Evolutionary conservation across 2,329 filamentous ascomycete species (phyloP), one percentile per base, ranked within the genome.

Genomic region (Orbilia ellipsospora): DNA sequence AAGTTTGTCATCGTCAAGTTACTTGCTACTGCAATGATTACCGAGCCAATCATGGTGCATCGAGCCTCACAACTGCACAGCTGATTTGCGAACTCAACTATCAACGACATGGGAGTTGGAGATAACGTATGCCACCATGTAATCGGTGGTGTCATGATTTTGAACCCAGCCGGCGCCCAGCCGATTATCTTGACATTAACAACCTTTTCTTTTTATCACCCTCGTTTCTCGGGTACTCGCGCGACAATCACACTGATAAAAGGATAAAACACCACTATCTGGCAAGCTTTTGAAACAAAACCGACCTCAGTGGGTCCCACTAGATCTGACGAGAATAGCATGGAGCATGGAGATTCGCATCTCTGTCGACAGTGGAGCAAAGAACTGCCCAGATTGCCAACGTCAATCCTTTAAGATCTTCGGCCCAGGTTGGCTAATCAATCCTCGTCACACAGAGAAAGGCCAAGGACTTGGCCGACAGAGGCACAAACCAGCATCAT

Each of bases 1-100:
- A 52, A 36, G 20, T 13, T 31, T 28, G 23, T 44, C 18, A 36
- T 7, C 31, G 16, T 23, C 48, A 16, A 69, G 20, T 51, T 63
- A 64, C 60, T 36, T 7, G 31, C 31, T 36, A 6, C 31, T 36
- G 31, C 31, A 65, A 69, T 28, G 48, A 56, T 75, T 75, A 75
- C 72, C 72, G 72, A 75, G 48, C 72, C 72, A 75, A 75, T 75
- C 72, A 59, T 42, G 20, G 44, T 16, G 40, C 13, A 13, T 18
- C 54, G 6, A 56, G 13, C 40, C 23, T 36, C 40, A 31, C 31
- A 36, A 6, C 28, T 62, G 59, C 16, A 62, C 13, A 36, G 23
- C 23, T 16, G 48, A 61, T 61, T 50, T 61, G 57, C 57, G 57
- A 61, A 50, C 44, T 45, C 57, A 61, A 36, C 28, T 50, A 51